These are phyloP conservation scores for Fusarium acutatum DNA, from an alignment of 2,329 filamentous ascomycete genomes.

Conservation along the genomic window DNA sequence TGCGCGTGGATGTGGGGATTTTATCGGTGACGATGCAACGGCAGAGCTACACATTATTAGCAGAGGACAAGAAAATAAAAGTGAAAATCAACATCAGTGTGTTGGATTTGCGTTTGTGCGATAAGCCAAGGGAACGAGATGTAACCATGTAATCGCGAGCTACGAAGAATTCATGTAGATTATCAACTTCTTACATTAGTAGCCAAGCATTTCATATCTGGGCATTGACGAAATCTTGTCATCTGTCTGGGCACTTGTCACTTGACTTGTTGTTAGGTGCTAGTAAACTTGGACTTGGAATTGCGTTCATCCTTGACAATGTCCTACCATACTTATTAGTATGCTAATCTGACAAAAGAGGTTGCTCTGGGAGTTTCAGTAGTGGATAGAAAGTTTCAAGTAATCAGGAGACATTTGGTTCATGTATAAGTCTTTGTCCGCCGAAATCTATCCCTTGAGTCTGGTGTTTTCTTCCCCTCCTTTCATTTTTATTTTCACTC, in stretches of 20 bases:
- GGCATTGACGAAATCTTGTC: constrained; percentile 2
- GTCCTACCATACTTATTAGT: not conserved
- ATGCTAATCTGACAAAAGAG: not conserved
- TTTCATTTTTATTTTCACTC: constrained; percentile 1
- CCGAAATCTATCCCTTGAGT: not conserved
- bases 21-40: constrained; percentile 19
- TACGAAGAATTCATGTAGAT: not conserved
- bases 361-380: not conserved
- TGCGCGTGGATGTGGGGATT: constrained; percentile 25
- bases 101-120: not conserved
- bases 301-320: not conserved
- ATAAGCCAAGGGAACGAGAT: not conserved
- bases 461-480: not conserved
- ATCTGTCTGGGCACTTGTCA: not conserved
- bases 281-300: not conserved
- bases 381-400: not conserved
- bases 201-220: not conserved
- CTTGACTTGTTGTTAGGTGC: not conserved
- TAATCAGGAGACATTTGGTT: not conserved
- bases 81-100: not conserved
- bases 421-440: not conserved
- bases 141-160: not conserved
- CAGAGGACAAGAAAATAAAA: not conserved
- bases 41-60: not conserved
- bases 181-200: not conserved